Evolutionary conservation across 441 rosid genomes (phyloP), one percentile per base, ranked within the genome.

Genomic region (Adansonia grandidieri): DNA sequence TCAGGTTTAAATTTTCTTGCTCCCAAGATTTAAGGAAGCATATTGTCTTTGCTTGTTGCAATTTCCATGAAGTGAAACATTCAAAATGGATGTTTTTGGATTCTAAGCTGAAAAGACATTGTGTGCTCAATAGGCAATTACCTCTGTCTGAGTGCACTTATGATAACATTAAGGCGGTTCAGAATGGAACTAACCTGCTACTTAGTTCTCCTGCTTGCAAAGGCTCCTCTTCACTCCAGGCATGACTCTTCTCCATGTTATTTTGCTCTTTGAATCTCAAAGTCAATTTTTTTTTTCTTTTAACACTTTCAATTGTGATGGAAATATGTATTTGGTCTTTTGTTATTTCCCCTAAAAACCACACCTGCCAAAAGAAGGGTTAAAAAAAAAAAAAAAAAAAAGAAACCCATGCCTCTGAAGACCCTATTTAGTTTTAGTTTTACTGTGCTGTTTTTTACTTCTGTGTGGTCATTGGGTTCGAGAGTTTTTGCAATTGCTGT

Each of bases 121-220:
- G 96, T 83, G 75, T 85, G 81, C 79, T 87, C 74, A 57, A 81
- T 71, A 83, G 84, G 90, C 90, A 89, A 80, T 82, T 91, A 32
- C 88, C 95, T 70, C 79, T 87, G 42, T 82, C 95, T 44, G 93
- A 91, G 70, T 96, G 95, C 87, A 88, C 92, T 63, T 79, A 83
- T 51, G 87, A 89, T 82, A 88, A 88, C 80, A 83, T 91, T 74
- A 87, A 83, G 76, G 85, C 84, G 2, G 82, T 92, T 80, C 92
- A 91, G 79, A 82, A 84, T 84, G 93, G 90, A 77, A 71, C 79
- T 11, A 73, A 67, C 56, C 67, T 9, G 74, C 82, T 71, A 48
- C 71, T 73, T 64, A 54, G 24, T 58, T 75, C 88, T 63, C 79
- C 84, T 78, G 79, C 74, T 76, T 76, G 47, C 74, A 53, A 56